Base-by-base conservation (phyloP, 352 stramenopile species). In the Phytophthora boehmeriae region DNA sequence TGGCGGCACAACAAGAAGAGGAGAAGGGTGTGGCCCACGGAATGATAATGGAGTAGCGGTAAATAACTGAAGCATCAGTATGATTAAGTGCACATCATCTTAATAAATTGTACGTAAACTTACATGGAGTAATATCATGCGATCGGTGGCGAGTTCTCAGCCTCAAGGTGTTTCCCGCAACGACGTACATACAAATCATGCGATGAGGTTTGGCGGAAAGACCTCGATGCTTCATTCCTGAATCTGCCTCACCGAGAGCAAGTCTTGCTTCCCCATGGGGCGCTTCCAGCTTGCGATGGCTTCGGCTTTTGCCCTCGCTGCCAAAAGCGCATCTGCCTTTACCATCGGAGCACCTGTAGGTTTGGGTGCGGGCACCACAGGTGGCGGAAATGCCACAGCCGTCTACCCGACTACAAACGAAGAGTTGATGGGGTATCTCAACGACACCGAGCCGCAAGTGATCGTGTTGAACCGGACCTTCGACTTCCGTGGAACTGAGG, bases 1-100 rank as follows among this genome's bases (percentile, higher is more conserved):
- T 98, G 79, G 93, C 91, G 1, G 73, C 71, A 11, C 69, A 94
- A 44, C 86, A 97, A 66, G 74, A 92, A n/a, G 66, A 80, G 43
- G 72, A 81, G 59, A 70, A 70, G 41, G 60, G 59, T 16, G 48
- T 73, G 8, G 64, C 64, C 2, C 64, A 73, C 23, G 64, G 64
- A 4, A 65, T 73, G 64, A 47, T 61, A n/a, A 27, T 62, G 11
- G 20, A 45, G 23, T 57, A 58, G 19, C n/a, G 35, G 5, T 41
- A 47, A 41, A 36, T 27, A 50, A 36, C 1, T 52, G 25, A 52
- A 30, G 6, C 25, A 30, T 30, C 25, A 30, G 3, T 30, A 30
- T 30, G 25, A 30, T 6, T 30, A 30, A 30, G 3, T 30, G 25
- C 3, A 30, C 25, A 8, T 30, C 6, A 30, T 30, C 6, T 30